Evolutionary conservation across 2,329 filamentous ascomycete species (phyloP).

Genomic region (Neospermospora avenae): DNA sequence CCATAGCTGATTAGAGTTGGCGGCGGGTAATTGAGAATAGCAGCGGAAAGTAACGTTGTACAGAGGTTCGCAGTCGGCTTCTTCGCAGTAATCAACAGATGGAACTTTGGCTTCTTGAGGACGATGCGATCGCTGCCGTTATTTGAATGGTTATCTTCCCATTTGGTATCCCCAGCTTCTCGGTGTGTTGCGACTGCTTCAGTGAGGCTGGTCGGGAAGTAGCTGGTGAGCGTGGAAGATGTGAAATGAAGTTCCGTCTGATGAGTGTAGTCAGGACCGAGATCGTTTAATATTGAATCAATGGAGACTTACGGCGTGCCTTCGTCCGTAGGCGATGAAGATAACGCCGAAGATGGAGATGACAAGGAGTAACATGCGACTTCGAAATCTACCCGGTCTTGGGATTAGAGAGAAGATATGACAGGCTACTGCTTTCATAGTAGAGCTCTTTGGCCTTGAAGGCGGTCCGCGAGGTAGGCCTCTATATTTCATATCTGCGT

Average conservation of each 20-base stretch:
- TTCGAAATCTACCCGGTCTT: constrained; percentile 22
- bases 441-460: constrained; percentile 10
- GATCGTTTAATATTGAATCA: background rate
- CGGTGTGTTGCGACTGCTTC: constrained; percentile 13
- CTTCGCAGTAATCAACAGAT: constrained; percentile 51
- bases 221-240: constrained; percentile 11
- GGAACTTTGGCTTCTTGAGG: constrained; percentile 40
- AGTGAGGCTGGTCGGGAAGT: constrained; percentile 18
- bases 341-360: constrained; percentile 16
- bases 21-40: constrained; percentile 57
- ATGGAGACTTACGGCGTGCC: background rate
- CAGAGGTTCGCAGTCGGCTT: constrained; percentile 46
- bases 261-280: background rate
- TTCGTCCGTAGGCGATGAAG: constrained; percentile 9
- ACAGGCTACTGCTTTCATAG: constrained; percentile 14
- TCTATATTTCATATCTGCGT: constrained; percentile 11
- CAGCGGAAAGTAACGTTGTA: constrained; percentile 53
- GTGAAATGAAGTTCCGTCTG: constrained; percentile 19
- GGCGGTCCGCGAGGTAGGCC: constrained; percentile 6
- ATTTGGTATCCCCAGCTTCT: constrained; percentile 12
- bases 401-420: constrained; percentile 20
- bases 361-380: constrained; percentile 11
- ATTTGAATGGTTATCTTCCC: constrained; percentile 14
- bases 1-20: constrained; percentile 49
- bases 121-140: constrained; percentile 9